Conservation (phyloP, 2,329 filamentous ascomycete genomes). For the Colletotrichum costaricense region DNA sequence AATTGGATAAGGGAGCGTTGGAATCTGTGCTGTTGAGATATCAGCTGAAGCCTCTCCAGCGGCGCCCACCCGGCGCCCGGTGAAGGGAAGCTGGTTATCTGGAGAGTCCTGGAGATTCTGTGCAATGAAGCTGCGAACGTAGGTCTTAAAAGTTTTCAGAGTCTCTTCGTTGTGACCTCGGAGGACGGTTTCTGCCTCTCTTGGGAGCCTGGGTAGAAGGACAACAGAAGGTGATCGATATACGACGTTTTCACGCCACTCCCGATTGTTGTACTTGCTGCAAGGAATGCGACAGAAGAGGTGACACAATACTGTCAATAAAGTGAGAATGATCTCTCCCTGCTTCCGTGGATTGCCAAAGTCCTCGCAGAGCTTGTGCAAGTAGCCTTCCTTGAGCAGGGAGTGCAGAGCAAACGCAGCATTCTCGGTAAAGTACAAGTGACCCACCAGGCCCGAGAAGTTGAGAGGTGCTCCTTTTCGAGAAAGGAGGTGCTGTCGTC, state of each 20-base stretch:
- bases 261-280: constrained; percentile 55
- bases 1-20: constrained; percentile 50
- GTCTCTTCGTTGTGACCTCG: constrained; percentile 73
- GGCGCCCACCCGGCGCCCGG: constrained; percentile 42
- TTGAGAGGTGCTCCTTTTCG: constrained; percentile 73
- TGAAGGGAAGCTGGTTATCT: constrained; percentile 71
- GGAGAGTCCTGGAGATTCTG: constrained; percentile 66
- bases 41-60: not conserved
- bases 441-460: constrained; percentile 76
- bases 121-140: constrained; percentile 75
- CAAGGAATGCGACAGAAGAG: constrained; percentile 73
- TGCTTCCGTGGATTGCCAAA: constrained; percentile 58
- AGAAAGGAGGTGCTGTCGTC: constrained; percentile 74
- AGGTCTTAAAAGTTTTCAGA: constrained; percentile 73
- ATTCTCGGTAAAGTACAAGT: constrained; percentile 83
- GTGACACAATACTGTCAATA: constrained; percentile 78
- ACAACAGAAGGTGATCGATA: constrained; percentile 68
- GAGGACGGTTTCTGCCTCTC: constrained; percentile 61
- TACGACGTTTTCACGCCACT: constrained; percentile 55
- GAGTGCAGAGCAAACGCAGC: constrained; percentile 82
- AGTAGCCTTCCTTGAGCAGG: constrained; percentile 77
- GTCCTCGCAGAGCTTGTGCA: constrained; percentile 69
- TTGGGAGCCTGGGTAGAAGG: constrained; percentile 42
- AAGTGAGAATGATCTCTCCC: constrained; percentile 61
- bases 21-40: not conserved